These are phyloP conservation scores for Fagopyrum esculentum DNA, from an alignment of 148 eudicot species.

Conservation along the genomic window DNA sequence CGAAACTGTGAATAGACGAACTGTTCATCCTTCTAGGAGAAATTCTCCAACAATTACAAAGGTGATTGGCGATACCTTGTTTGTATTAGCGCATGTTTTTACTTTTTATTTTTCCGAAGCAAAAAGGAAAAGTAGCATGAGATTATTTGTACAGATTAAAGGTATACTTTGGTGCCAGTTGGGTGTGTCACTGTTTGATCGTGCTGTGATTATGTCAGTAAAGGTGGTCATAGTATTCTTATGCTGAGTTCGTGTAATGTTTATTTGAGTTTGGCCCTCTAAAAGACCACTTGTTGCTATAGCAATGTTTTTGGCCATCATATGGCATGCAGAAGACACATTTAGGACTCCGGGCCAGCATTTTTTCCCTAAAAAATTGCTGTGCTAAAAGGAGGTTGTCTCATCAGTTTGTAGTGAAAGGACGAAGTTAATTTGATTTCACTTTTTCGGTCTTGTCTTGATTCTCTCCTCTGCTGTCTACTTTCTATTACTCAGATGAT, in stretches of 20 bases:
- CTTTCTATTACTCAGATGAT: neutral
- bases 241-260: no score
- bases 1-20: constrained; percentile 68
- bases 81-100: neutral
- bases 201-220: no score
- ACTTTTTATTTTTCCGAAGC: no score
- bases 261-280: no score
- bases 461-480: neutral
- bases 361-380: neutral
- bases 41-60: constrained; percentile 87
- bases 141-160: neutral
- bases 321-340: neutral
- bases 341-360: neutral
- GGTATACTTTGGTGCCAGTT: neutral
- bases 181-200: no score
- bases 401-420: neutral
- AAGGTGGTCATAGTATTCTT: no score
- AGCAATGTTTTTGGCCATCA: neutral
- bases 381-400: neutral
- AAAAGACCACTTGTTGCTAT: neutral
- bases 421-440: neutral
- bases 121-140: neutral
- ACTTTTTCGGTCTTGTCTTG: neutral
- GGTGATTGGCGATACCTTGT: constrained; percentile 28
- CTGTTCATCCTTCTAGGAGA: constrained; percentile 86